phyloP scores from a whole-genome alignment of 1,139 yeast species.

The Hanseniaspora uvarum region DNA sequence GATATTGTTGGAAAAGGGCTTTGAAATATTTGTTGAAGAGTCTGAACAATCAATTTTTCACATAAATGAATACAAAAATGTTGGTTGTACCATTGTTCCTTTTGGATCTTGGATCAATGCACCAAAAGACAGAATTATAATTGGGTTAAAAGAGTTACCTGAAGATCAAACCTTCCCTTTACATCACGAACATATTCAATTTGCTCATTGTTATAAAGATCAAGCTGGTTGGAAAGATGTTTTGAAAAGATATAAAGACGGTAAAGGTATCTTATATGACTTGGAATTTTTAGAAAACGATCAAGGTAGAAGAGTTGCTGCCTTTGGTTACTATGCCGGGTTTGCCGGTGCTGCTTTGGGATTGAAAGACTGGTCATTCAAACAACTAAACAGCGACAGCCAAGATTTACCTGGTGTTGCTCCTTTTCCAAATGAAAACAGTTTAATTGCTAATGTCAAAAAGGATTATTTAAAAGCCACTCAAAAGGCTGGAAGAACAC shows the following conservation, averaged over 20 bases:
- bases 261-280: conserved; percentile 83
- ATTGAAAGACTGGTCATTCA: conserved; percentile 85
- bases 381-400: conserved; percentile 58
- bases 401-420: conserved; percentile 64
- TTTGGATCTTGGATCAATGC: conserved; percentile 88
- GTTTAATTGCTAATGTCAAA: conserved; percentile 60
- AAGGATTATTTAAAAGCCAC: conserved; percentile 51
- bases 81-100: conserved; percentile 82
- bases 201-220: conserved; percentile 96
- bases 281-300: conserved; percentile 89
- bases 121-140: conserved; percentile 76
- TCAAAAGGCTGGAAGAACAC: conserved; percentile 50
- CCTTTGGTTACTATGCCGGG: conserved; percentile 97
- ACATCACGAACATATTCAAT: conserved; percentile 90
- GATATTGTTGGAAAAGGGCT: conserved; percentile 76
- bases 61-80: conserved; percentile 61
- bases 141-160: conserved; percentile 92
- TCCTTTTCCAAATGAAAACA: conserved; percentile 74
- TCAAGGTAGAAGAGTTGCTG: conserved; percentile 96
- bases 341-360: conserved; percentile 99
- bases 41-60: conserved; percentile 73
- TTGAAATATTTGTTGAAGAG: conserved; percentile 76
- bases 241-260: conserved; percentile 74
- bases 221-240: conserved; percentile 97
- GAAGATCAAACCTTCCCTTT: conserved; percentile 84